phyloP scores from a whole-genome alignment of 2,329 filamentous ascomycete genomes.

The Penicillium brasilianum region DNA sequence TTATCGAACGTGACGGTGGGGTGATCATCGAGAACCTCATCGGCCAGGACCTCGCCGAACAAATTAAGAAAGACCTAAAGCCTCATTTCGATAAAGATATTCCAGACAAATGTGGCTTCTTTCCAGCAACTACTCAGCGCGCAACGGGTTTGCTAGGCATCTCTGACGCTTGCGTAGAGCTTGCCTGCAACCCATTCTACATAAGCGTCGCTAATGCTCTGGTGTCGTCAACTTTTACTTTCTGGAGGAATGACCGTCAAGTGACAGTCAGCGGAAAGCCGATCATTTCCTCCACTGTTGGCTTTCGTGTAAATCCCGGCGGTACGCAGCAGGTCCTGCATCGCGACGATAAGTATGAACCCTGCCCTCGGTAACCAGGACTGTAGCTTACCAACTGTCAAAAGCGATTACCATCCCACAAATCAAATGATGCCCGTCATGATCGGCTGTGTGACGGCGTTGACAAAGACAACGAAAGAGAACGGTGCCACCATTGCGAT shows the following conservation, averaged over 20 bases:
- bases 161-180: conserved; percentile 47
- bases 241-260: conserved; percentile 43
- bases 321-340: conserved; percentile 48
- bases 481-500: conserved; percentile 53
- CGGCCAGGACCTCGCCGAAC: conserved; percentile 36
- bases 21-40: conserved; percentile 43
- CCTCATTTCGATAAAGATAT: conserved; percentile 46
- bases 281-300: conserved; percentile 44
- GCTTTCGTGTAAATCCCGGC: conserved; percentile 46
- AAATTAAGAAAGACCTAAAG: conserved; percentile 47
- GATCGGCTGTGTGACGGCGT: conserved; percentile 47
- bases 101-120: conserved; percentile 47
- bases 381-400: not conserved
- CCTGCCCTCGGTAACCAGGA: not conserved
- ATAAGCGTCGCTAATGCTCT: conserved; percentile 42
- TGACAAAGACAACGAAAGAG: conserved; percentile 48
- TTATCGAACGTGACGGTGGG: conserved; percentile 18
- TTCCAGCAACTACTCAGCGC: conserved; percentile 47
- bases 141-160: conserved; percentile 47
- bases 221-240: conserved; percentile 44
- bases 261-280: conserved; percentile 44
- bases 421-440: conserved; percentile 46
- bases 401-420: conserved; percentile 33
- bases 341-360: conserved; percentile 42
- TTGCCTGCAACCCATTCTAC: conserved; percentile 43